Conservation (phyloP, 179 eudicot species). For the Patellifolia procumbens region DNA sequence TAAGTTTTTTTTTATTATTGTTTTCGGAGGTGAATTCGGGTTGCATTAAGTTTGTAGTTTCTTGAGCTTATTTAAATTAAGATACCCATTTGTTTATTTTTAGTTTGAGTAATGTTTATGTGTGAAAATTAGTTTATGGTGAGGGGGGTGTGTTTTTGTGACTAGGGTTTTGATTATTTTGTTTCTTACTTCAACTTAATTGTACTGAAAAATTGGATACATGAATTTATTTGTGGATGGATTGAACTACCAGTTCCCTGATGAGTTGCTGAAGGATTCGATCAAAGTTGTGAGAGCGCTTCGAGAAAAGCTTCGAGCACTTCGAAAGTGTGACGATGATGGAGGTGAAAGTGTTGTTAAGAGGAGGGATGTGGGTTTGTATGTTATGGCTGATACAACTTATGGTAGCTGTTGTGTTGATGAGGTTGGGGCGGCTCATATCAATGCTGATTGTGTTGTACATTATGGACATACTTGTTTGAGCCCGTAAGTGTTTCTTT, state of each 20-base stretch:
- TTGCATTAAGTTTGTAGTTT: neutral
- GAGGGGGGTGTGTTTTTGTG: neutral
- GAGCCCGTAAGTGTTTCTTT: conserved; percentile 71
- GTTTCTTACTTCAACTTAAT: neutral
- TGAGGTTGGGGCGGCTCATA: conserved; percentile 94
- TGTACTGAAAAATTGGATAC: neutral
- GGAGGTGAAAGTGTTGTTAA: conserved; percentile 28
- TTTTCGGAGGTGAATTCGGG: conserved; percentile 14
- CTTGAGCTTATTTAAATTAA: neutral
- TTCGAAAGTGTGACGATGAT: conserved; percentile 25
- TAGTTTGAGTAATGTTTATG: neutral
- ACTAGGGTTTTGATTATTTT: conserved; percentile 6
- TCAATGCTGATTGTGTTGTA: conserved; percentile 78
- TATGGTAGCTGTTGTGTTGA: conserved; percentile 96
- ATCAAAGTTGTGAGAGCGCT: conserved; percentile 62
- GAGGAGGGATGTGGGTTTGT: conserved; percentile 56
- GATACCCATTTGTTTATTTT: conserved; percentile 12
- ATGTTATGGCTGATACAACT: conserved; percentile 93
- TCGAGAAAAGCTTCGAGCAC: conserved; percentile 44
- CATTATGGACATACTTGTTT: conserved; percentile 94
- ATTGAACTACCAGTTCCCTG: conserved; percentile 70
- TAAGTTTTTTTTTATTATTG: too few relatives aligned
- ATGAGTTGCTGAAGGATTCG: conserved; percentile 80
- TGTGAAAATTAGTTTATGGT: too few relatives aligned
- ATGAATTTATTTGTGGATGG: conserved; percentile 7